Evolutionary conservation across 164 flowering plant species (phyloP), one percentile per base, ranked within the genome.

Genomic region (Aristolochia fimbriata): DNA sequence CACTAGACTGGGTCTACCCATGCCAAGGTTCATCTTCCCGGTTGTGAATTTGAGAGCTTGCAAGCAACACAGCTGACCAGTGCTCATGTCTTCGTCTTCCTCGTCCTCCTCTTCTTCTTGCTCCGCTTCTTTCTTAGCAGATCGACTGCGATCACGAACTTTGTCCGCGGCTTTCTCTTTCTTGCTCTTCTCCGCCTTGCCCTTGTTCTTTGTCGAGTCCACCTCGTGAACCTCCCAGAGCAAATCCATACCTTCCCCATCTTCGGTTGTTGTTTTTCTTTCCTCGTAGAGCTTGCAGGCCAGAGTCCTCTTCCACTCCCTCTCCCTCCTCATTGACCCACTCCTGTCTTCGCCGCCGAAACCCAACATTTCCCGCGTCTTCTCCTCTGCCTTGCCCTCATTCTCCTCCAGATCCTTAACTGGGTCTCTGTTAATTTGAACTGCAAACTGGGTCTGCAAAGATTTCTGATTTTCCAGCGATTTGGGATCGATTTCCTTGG

Each of bases 211-310:
- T 3, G 49, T 59, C 0, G 78, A 57, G 8, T 81, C 81, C 0
- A 69, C 59, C 72, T 88, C 98, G 48, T 86, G 74, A 20, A 80
- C 69, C 78, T 93, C 98, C 98, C 98, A 93, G 9, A 93, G 78
- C 65, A 72, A 59, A 61, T 93, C 98, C 96, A 92, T 92, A 11
- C 86, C 93, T 72, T 85, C 91, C 0, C 72, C 68, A 9, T 72
- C 86, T 4, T 61, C 76, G 13, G 31, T 74, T 50, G 37, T 74
- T 50, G 37, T 33, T 37, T 19, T 51, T 33, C 63, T 65, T 64
- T 93, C 98, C 65, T 93, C 96, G 27, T 78, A 93, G 9, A 93
- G 87, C 79, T 87, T 89, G 77, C 97, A 86, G 0, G 94, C 98
- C 55, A 93, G 47, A 2, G 98, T 89, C 67, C 91, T 79, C 68